Evolutionary conservation across 2,329 filamentous ascomycete genomes (phyloP), one percentile per base, ranked within the genome.

Genomic region (Colletotrichum sp.): DNA sequence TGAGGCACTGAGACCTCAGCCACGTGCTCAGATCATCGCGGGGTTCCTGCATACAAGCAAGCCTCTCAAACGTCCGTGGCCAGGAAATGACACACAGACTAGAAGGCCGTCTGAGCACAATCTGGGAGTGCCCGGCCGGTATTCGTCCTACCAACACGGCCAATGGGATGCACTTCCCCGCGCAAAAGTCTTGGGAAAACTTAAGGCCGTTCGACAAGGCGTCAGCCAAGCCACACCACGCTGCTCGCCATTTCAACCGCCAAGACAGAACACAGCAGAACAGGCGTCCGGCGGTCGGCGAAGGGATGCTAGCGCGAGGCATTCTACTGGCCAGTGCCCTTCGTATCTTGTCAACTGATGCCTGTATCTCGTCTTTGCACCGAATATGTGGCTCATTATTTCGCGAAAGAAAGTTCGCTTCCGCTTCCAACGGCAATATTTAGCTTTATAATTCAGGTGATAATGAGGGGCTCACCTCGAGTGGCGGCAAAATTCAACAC

Each of bases 161-260:
- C 67, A 70, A 48, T 70, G 27, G 36, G 55, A 62, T 58, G 15
- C 8, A 61, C 36, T 70, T 66, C 67, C 67, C 67, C 67, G 55
- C 67, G 56, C 52, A 25, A 9, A 15, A 25, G 36, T 27, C 55
- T 66, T 32, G 71, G 61, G 34, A 39, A 74, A 75, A 75, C 48
- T 66, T 68, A 71, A 75, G 36, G 48, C 30, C 61, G 72, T 66
- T 66, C 67, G 55, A 75, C 13, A 25, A 66, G 72, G 60, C 68
- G 72, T 75, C 67, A 66, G 73, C 69, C 73, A 72, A 72, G 69
- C 69, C 69, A 43, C 72, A 52, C 52, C 36, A 71, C 28, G 52
- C 66, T 61, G 30, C 34, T 13, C 4, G 16, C 27, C 66, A 13
- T 60, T 6, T 4, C 1, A 0, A 64, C 18, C 30, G 61, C 58